These are phyloP conservation scores for Dipsacomyces acuminosporus DNA, from an alignment of 371 early-diverging fungal genomes.

Conservation along the genomic window DNA sequence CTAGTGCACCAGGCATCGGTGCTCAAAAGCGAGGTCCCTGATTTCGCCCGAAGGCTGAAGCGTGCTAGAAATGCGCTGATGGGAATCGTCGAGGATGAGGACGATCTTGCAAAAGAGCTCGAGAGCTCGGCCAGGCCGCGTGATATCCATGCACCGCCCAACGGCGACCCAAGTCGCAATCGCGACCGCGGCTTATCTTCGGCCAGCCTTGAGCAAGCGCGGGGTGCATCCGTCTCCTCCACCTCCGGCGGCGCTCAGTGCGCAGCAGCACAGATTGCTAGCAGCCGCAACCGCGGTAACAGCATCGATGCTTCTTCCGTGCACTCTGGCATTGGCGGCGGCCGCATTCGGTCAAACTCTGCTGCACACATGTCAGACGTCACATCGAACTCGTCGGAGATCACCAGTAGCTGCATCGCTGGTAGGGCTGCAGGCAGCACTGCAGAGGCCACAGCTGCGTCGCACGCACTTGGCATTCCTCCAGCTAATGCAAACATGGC, in stretches of 20 bases:
- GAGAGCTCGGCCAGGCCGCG: conserved; percentile 17
- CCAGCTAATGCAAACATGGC: conserved; percentile 52
- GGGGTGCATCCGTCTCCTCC: not conserved
- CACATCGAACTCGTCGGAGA: conserved; percentile 20
- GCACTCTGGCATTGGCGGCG: no score
- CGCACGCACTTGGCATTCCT: conserved; percentile 36
- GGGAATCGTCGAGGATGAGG: conserved; percentile 47
- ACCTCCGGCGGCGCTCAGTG: no score
- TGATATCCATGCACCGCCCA: not conserved
- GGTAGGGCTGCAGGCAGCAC: not conserved
- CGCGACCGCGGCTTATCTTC: conserved; percentile 45
- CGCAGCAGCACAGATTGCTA: not conserved
- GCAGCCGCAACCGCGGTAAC: conserved; percentile 30
- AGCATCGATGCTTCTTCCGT: conserved; percentile 8
- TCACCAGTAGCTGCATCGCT: no score
- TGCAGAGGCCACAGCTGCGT: not conserved
- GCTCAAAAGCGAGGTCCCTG: conserved; percentile 40
- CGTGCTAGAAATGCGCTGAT: conserved; percentile 48
- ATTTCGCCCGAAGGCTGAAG: conserved; percentile 40
- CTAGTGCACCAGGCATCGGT: conserved; percentile 42
- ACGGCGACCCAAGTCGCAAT: not conserved
- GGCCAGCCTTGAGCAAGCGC: conserved; percentile 36
- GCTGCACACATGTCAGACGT: conserved; percentile 24
- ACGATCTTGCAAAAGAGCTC: conserved; percentile 43
- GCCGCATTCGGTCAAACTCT: conserved; percentile 25